Conservation (phyloP, 371 early-diverging fungal genomes). For the Syncephalastrum monosporum region DNA sequence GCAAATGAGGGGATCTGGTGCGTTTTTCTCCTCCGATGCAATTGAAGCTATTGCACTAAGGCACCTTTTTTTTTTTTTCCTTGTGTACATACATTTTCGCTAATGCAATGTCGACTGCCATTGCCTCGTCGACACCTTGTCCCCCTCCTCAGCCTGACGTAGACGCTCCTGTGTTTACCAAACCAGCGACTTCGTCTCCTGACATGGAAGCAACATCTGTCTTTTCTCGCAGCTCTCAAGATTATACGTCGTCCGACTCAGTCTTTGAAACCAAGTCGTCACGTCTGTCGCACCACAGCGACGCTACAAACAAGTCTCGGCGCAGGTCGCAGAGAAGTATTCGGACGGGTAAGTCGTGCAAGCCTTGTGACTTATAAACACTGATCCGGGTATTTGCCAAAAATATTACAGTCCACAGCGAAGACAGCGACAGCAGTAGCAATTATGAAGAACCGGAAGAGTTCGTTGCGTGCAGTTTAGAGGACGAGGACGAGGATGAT, state of each 20-base stretch:
- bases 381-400: not conserved
- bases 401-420: not conserved
- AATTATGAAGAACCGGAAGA: not conserved
- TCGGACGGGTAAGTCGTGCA: not conserved
- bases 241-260: constrained; percentile 1
- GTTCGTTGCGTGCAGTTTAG: constrained; percentile 1
- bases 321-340: constrained; percentile 4
- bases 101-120: too few relatives aligned
- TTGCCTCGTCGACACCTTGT: too few relatives aligned
- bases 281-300: not conserved
- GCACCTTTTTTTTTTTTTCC: too few relatives aligned
- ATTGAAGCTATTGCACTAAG: too few relatives aligned
- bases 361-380: not conserved
- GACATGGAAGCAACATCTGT: constrained; percentile 1
- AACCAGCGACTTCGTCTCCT: too few relatives aligned
- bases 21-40: too few relatives aligned
- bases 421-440: constrained; percentile 1
- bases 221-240: not conserved
- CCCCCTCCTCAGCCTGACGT: too few relatives aligned
- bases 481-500: not conserved
- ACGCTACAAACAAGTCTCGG: not conserved
- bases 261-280: too few relatives aligned
- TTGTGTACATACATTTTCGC: too few relatives aligned
- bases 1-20: too few relatives aligned
- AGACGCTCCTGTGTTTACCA: too few relatives aligned